Conservation (phyloP, 1,284 basidiomycete genomes). For the Kwoniella shivajii region DNA sequence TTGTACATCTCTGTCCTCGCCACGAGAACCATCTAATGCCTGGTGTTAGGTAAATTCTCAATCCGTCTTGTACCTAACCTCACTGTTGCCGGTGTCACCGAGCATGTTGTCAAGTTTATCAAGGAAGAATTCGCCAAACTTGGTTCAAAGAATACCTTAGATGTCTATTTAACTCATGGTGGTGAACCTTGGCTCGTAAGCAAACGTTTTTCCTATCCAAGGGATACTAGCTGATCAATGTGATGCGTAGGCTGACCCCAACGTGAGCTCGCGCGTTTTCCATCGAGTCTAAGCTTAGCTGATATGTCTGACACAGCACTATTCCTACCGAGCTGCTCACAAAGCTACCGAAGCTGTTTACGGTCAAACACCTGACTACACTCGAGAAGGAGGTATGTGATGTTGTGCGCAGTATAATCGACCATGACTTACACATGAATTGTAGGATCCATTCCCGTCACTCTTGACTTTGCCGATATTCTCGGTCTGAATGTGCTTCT, state of each 20-base stretch:
- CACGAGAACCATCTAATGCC: neutral
- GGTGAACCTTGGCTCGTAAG: constrained; percentile 83
- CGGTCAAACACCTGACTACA: constrained; percentile 80
- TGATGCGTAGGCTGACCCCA: constrained; percentile 38
- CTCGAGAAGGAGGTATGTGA: constrained; percentile 72
- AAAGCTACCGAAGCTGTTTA: constrained; percentile 74
- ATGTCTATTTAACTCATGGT: constrained; percentile 70
- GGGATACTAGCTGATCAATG: neutral
- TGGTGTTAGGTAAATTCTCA: constrained; percentile 70
- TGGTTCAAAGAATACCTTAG: constrained; percentile 75
- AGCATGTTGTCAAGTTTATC: constrained; percentile 72
- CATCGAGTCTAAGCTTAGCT: too few relatives aligned
- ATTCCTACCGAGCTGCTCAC: constrained; percentile 92
- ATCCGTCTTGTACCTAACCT: constrained; percentile 86
- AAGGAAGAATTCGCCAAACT: constrained; percentile 80
- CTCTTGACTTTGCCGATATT: constrained; percentile 90
- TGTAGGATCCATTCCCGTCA: constrained; percentile 90
- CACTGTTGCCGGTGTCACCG: constrained; percentile 69
- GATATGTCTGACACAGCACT: constrained; percentile 61
- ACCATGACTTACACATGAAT: neutral
- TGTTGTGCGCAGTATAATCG: neutral
- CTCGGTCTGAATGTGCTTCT: constrained; percentile 72
- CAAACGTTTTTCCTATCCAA: neutral
- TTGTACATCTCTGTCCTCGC: constrained; percentile 3
- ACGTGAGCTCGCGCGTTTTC: constrained; percentile 30